Evolutionary conservation across 176 grass and related monocot genomes (phyloP).

Genomic region (Echinochloa phyllopogon): DNA sequence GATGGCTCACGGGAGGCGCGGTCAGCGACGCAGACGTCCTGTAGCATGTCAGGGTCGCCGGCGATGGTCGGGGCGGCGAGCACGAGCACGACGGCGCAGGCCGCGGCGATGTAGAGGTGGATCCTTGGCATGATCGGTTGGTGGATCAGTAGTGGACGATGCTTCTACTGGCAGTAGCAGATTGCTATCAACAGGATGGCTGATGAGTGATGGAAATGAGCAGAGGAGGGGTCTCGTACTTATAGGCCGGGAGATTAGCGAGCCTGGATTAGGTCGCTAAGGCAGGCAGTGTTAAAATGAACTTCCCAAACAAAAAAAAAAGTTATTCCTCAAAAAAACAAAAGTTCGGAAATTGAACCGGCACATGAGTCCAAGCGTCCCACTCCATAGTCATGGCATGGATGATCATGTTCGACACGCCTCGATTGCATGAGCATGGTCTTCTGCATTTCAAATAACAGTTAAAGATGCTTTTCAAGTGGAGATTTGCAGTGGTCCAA

Average conservation of each 20-base stretch:
- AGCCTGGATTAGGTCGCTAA: too few species aligned
- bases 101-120: conserved; percentile 32
- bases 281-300: too few species aligned
- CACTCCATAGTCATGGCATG: too few species aligned
- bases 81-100: conserved; percentile 27
- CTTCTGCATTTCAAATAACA: too few species aligned
- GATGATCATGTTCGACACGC: too few species aligned
- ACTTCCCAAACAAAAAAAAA: too few species aligned
- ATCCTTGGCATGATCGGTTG: conserved; percentile 16
- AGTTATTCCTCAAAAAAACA: too few species aligned
- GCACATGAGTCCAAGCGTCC: neutral
- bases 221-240: conserved; percentile 17
- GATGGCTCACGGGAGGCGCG: conserved; percentile 38
- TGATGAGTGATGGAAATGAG: neutral
- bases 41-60: conserved; percentile 72
- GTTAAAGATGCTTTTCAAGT: too few species aligned
- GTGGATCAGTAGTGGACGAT: neutral
- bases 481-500: too few species aligned
- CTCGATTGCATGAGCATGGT: too few species aligned
- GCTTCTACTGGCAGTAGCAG: neutral
- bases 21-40: conserved; percentile 78
- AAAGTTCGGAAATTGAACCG: neutral
- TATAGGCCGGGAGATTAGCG: too few species aligned
- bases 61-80: conserved; percentile 35
- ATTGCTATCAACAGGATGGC: neutral